Evolutionary conservation across 2,329 filamentous ascomycete species (phyloP), one percentile per base, ranked within the genome.

Genomic region (Tolypocladium sp.): DNA sequence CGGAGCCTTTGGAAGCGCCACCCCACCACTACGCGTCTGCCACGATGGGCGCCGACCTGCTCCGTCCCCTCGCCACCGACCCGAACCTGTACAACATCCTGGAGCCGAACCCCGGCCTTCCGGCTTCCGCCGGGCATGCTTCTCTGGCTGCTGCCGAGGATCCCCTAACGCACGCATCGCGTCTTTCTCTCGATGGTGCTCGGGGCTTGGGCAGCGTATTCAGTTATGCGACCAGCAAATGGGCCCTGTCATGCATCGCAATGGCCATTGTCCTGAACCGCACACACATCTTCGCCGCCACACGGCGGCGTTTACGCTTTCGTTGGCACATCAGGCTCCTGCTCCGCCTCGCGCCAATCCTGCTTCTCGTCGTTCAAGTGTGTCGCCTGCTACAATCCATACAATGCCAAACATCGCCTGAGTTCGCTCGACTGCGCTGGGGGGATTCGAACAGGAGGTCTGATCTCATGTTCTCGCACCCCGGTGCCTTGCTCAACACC

Each of bases 261-360:
- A 90, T 93, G 80, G 91, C 91, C 27, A 84, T 97, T 60, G 77
- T 97, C 60, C 79, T 97, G 30, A 97, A 97, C 71, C 86, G 94
- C 59, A 95, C 94, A 8, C 88, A 92, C 60, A 94, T 97, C 66
- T 97, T 96, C 73, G 93, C 92, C 49, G 93, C 92, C 0, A 93
- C 91, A 17, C 82, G 94, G 62, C 84, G 92, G 57, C 86, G 90
- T 57, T 78, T 97, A n/a, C 82, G 83, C 12, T 79, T 97, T 2
- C 82, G 82, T 58, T 93, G 90, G 85, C 82, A 86, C 41, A 77
- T 87, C 57, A 85, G 91, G 51, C 73, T 95, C 4, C 71, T 85
- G 9, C 72, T 96, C 17, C 89, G 92, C 57, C 76, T 88, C 38
- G 69, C 87, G 3, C 90, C 92, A 0, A 87, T 96, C 49, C 44